phyloP scores from a whole-genome alignment of 1,139 yeast species.

The Nakaseomyces sp. region DNA sequence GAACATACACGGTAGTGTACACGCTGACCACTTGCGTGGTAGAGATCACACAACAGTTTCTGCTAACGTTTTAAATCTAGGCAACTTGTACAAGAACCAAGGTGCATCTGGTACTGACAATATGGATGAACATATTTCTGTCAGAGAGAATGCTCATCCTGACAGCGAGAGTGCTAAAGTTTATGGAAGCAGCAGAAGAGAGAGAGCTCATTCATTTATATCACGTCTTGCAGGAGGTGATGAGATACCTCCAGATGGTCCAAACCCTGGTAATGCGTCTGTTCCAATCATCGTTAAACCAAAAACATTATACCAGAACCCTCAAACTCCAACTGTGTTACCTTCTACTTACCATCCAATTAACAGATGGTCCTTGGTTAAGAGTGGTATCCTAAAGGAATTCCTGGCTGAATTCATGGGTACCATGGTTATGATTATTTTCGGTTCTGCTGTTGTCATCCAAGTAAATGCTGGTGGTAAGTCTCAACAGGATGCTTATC shows the following conservation, averaged over 20 bases:
- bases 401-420: conserved; percentile 42
- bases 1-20: neutral
- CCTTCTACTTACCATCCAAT: conserved; percentile 33
- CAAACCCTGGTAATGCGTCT: conserved; percentile 6
- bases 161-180: neutral
- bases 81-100: conserved; percentile 10
- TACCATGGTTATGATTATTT: conserved; percentile 36
- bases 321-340: conserved; percentile 32
- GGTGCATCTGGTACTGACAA: conserved; percentile 1
- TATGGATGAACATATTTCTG: neutral
- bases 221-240: conserved; percentile 2
- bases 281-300: conserved; percentile 31
- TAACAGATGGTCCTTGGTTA: conserved; percentile 29
- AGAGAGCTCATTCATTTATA: conserved; percentile 5
- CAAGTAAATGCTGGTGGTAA: conserved; percentile 31
- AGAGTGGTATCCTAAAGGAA: conserved; percentile 27
- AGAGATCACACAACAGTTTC: conserved; percentile 15
- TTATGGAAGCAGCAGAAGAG: conserved; percentile 5
- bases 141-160: conserved; percentile 2
- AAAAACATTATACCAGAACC: conserved; percentile 31
- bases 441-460: conserved; percentile 42
- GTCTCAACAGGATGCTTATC: conserved; percentile 15
- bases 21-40: conserved; percentile 2
- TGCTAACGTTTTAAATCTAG: conserved; percentile 19
- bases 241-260: neutral